Evolutionary conservation across 495 filamentous ascomycete species (phyloP).

Genomic region (Tuber indicum): DNA sequence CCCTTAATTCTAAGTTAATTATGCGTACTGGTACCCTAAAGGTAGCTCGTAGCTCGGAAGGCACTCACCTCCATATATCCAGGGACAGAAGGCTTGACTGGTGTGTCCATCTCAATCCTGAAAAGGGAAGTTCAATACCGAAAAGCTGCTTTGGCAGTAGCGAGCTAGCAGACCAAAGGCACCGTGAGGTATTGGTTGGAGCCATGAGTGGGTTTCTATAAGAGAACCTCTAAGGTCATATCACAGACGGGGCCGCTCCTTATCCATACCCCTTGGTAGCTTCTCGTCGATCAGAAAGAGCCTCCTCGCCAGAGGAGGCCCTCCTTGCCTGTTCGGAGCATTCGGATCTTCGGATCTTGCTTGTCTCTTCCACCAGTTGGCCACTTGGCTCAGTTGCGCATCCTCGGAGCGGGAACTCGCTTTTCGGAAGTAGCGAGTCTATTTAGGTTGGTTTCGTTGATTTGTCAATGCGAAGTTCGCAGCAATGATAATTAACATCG

Average conservation of each 20-base stretch:
- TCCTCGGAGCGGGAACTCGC: neutral
- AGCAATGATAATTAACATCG: neutral
- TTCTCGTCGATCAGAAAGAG: neutral
- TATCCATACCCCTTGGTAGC: neutral
- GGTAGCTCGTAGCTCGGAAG: neutral
- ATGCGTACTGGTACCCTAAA: neutral
- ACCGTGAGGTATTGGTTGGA: neutral
- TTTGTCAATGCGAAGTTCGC: neutral
- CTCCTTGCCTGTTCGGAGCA: neutral
- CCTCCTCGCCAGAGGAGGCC: neutral
- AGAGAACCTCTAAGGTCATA: neutral
- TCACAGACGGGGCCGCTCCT: neutral
- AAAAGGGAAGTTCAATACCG: neutral
- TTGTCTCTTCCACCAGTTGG: neutral
- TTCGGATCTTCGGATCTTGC: neutral
- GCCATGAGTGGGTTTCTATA: constrained; percentile 4
- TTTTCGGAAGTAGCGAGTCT: neutral
- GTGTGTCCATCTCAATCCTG: neutral
- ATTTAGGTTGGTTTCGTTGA: neutral
- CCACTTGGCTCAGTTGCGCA: neutral
- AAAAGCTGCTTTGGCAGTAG: neutral
- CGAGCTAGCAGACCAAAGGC: neutral
- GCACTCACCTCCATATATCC: neutral
- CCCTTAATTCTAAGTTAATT: neutral
- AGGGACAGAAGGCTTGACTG: neutral